phyloP scores from a whole-genome alignment of 768 basidiomycete species.

The Xanthoconium purpureum region DNA sequence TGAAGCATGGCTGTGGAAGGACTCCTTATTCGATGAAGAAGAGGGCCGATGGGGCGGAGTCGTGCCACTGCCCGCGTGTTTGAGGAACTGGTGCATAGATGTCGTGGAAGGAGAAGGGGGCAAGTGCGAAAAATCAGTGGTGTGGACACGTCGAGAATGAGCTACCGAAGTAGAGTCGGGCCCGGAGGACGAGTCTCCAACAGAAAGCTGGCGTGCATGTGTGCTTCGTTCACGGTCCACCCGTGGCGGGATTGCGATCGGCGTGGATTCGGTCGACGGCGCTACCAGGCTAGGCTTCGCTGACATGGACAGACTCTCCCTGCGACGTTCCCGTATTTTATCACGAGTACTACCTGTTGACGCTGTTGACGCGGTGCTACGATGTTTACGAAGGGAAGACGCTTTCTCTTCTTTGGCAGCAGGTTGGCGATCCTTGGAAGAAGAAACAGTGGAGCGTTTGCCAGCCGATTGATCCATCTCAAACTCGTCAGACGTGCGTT shows the following conservation, averaged over 20 bases:
- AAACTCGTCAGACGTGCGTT: slow-evolving; percentile 80
- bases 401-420: slow-evolving; percentile 48
- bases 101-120: slow-evolving; percentile 91
- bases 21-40: slow-evolving; percentile 40
- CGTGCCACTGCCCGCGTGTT: slow-evolving; percentile 45
- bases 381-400: slow-evolving; percentile 57
- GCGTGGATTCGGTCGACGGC: slow-evolving; percentile 18
- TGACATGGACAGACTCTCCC: slow-evolving; percentile 46
- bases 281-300: slow-evolving; percentile 26
- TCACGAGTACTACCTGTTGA: slow-evolving; percentile 41
- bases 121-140: slow-evolving; percentile 82
- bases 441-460: slow-evolving; percentile 41
- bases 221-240: slow-evolving; percentile 34
- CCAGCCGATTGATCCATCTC: slow-evolving; percentile 72
- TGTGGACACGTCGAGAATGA: slow-evolving; percentile 57
- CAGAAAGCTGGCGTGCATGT: slow-evolving; percentile 67
- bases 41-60: slow-evolving; percentile 33
- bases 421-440: slow-evolving; percentile 27
- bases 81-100: slow-evolving; percentile 80
- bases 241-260: slow-evolving; percentile 22
- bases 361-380: slow-evolving; percentile 62
- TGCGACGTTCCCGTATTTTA: slow-evolving; percentile 48
- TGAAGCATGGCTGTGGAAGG: slow-evolving; percentile 40
- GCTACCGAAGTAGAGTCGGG: slow-evolving; percentile 42
- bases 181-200: slow-evolving; percentile 64